Evolutionary conservation across 257 asterid genomes (phyloP), one percentile per base, ranked within the genome.

Genomic region (Prunella vulgaris): DNA sequence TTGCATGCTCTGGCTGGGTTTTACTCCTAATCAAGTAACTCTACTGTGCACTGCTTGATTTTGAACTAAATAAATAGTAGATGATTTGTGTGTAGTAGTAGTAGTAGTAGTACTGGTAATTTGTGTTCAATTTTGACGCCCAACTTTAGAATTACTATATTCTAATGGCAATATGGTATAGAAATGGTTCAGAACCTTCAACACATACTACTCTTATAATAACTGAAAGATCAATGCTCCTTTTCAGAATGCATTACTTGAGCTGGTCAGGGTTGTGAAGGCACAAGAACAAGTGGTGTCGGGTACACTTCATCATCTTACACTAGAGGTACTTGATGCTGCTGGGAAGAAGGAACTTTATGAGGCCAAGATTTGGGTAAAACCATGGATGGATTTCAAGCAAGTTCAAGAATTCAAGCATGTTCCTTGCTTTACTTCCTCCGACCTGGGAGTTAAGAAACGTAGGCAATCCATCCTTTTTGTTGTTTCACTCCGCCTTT

Each of bases 361-460:
- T 17, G 86, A 82, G 80, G 96, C 99, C 4, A 93, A 93, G 81
- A 80, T 93, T 12, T 93, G 96, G 99, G 96, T 90, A 0, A 93
- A 90, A 68, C 95, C 97, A 7, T 93, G 97, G 99, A 40, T 88
- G 86, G 52, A 87, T 67, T 93, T 90, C 37, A 90, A 84, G 85
- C 90, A 93, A 70, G 81, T 93, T 27, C 93, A 93, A 73, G 96
- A 87, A 56, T 93, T 93, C 84, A 87, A 76, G 67, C 92, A 80
- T 66, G 78, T 49, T 73, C 85, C 96, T 1, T 28, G 79, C 61
- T 72, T 88, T 32, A 88, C 97, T 32, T 66, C 95, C 2, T 86
- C 96, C 1, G 98, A 93, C 66, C 82, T 90, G 40, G 98, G 97
- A 32, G 86, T 65, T 28, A 85, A 86, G 79, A 83, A 73, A 85